phyloP scores from a whole-genome alignment of 2,329 filamentous ascomycete genomes.

The Calonectria naviculata region DNA sequence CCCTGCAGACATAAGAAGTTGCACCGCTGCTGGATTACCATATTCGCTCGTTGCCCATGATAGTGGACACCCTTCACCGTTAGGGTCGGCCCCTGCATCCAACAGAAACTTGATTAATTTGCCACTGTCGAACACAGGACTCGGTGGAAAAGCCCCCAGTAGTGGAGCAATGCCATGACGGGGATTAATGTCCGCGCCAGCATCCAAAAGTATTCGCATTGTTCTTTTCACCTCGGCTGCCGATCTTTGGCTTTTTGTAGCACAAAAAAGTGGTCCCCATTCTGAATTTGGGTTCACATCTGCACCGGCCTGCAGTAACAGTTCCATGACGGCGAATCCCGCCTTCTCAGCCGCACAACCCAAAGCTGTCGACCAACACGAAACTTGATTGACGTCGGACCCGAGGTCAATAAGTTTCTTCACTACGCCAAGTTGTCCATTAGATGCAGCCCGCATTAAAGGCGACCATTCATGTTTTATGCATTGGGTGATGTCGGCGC shows the following conservation, averaged over 20 bases:
- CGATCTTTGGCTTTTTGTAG: not conserved
- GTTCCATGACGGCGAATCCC: fast-evolving
- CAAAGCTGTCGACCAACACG: not conserved
- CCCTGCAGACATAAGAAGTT: not conserved
- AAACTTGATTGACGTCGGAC: not conserved
- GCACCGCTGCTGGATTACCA: too few relatives aligned
- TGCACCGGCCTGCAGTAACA: not conserved
- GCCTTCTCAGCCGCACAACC: not conserved
- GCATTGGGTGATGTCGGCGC: not conserved
- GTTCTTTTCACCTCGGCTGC: not conserved
- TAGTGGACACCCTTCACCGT: not conserved
- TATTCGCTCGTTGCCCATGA: not conserved
- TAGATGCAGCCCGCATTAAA: not conserved
- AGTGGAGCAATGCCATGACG: not conserved
- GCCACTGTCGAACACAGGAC: not conserved
- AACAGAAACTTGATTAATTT: not conserved
- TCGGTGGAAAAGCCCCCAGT: not conserved
- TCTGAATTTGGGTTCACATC: not conserved
- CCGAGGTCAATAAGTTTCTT: not conserved
- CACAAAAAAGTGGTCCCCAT: not conserved
- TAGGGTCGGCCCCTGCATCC: not conserved
- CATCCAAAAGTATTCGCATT: not conserved
- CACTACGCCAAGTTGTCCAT: not conserved
- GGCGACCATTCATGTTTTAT: not conserved
- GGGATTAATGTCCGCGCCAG: not conserved